A percentile compares a stretch with the other conserved stretches of the same genome.
phyloP scores from a whole-genome alignment of 2,329 filamentous ascomycete species.

The Calonectria pseudoturangicola region DNA sequence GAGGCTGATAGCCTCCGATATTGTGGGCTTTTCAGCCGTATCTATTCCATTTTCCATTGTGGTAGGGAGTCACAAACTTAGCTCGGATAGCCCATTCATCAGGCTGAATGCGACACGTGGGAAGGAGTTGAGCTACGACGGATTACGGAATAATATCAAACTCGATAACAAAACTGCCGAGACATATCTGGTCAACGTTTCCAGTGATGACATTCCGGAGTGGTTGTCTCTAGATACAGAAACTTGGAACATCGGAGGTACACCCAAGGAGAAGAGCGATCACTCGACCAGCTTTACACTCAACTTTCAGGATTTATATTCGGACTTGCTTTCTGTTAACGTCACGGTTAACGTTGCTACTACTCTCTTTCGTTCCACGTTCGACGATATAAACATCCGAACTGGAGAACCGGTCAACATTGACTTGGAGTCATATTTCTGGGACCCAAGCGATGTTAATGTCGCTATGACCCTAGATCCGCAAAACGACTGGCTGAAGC shows the following conservation, averaged over 20 bases:
- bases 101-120: slow-evolving; percentile 75
- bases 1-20: slow-evolving; percentile 85
- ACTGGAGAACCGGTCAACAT: slow-evolving; percentile 65
- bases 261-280: slow-evolving; percentile 72
- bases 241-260: slow-evolving; percentile 79
- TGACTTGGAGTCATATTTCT: slow-evolving; percentile 65
- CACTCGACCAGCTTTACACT: slow-evolving; percentile 78
- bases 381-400: slow-evolving; percentile 63
- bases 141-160: slow-evolving; percentile 70
- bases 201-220: slow-evolving; percentile 72
- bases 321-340: slow-evolving; percentile 75
- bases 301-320: slow-evolving; percentile 74
- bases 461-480: slow-evolving; percentile 62
- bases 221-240: slow-evolving; percentile 82
- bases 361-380: slow-evolving; percentile 63
- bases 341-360: slow-evolving; percentile 63
- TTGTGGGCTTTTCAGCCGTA: slow-evolving; percentile 83
- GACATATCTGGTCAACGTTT: slow-evolving; percentile 71
- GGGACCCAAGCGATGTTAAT: slow-evolving; percentile 61
- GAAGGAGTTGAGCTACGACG: slow-evolving; percentile 70
- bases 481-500: slow-evolving; percentile 65
- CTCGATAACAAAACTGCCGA: slow-evolving; percentile 74
- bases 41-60: slow-evolving; percentile 81
- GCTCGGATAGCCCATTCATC: slow-evolving; percentile 75
- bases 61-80: slow-evolving; percentile 82